A percentile compares a stretch with the other conserved stretches of the same genome.
Conservation (phyloP, 495 filamentous ascomycete species). For the Talaromyces thailandensis region DNA sequence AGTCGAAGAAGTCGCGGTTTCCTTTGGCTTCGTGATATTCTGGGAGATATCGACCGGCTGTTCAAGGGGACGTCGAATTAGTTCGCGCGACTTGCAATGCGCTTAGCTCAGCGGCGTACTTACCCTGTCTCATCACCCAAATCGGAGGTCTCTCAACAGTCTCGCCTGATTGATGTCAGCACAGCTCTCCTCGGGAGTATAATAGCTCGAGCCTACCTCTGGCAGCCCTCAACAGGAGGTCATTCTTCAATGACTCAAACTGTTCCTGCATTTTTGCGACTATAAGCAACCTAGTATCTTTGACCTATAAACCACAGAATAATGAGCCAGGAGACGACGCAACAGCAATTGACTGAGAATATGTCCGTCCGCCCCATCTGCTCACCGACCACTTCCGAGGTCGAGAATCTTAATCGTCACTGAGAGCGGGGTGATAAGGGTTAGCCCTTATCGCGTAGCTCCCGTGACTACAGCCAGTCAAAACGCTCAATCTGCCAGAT, state of each 20-base stretch:
- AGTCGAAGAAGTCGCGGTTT: slow-evolving; percentile 86
- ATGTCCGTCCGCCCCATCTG: background rate
- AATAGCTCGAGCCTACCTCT: slow-evolving; percentile 48
- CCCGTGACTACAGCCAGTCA: background rate
- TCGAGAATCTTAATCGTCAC: background rate
- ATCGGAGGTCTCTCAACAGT: slow-evolving; percentile 84
- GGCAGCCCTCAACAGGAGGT: slow-evolving; percentile 79
- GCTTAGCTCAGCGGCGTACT: background rate
- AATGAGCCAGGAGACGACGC: background rate
- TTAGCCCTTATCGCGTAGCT: slow-evolving; percentile 1
- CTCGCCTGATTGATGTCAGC: slow-evolving; percentile 52
- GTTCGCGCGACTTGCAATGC: background rate
- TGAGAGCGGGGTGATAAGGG: slow-evolving; percentile 8
- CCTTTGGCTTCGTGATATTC: slow-evolving; percentile 96
- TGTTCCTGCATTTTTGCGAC: slow-evolving; percentile 44
- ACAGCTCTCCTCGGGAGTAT: background rate
- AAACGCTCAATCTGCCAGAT: background rate
- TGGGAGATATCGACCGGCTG: slow-evolving; percentile 91
- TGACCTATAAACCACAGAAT: background rate
- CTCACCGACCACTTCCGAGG: background rate
- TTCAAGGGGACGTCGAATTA: background rate
- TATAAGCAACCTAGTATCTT: background rate
- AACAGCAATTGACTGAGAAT: background rate
- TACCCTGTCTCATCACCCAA: slow-evolving; percentile 99
- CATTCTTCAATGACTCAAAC: slow-evolving; percentile 81